phyloP scores from a whole-genome alignment of 73 alveolate genomes.

The Blepharisma japonicum region DNA sequence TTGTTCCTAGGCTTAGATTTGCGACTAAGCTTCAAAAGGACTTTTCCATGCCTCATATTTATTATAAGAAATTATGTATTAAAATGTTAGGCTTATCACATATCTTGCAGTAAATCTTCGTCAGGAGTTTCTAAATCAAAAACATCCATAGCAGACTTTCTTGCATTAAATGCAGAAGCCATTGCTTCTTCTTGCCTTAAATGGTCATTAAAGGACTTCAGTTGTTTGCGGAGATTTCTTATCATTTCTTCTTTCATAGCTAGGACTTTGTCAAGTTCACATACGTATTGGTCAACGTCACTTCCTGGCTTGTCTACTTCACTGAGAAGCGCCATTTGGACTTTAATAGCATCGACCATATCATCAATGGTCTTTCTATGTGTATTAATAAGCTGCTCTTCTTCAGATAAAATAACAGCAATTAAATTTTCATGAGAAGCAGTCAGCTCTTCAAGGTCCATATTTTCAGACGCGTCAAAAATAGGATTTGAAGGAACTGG shows the following conservation, averaged over 20 bases:
- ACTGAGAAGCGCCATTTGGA: slow-evolving; percentile 92
- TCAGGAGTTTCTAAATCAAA: slow-evolving; percentile 25
- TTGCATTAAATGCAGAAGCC: neutral
- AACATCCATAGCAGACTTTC: slow-evolving; percentile 31
- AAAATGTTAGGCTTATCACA: neutral
- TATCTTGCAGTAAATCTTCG: slow-evolving; percentile 23
- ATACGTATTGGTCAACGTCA: slow-evolving; percentile 95
- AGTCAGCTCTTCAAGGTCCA: neutral
- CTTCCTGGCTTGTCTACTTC: slow-evolving; percentile 99
- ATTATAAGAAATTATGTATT: neutral
- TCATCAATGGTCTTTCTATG: slow-evolving; percentile 97
- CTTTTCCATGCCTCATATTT: slow-evolving; percentile 18
- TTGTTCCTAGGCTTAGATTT: slow-evolving; percentile 21
- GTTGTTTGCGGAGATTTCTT: slow-evolving; percentile 36
- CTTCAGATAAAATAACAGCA: slow-evolving; percentile 21
- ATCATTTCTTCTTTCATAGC: slow-evolving; percentile 73
- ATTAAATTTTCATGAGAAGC: slow-evolving; percentile 7
- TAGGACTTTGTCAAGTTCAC: slow-evolving; percentile 85
- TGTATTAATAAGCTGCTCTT: slow-evolving; percentile 75
- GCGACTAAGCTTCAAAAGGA: slow-evolving; percentile 19
- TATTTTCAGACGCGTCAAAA: too few relatives aligned
- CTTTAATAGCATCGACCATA: slow-evolving; percentile 93
- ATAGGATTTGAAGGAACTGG: too few relatives aligned
- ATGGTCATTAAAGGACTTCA: slow-evolving; percentile 18
- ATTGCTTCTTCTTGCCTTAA: slow-evolving; percentile 32